phyloP scores from a whole-genome alignment of 768 basidiomycete genomes.

The Amanita brunnescens region DNA sequence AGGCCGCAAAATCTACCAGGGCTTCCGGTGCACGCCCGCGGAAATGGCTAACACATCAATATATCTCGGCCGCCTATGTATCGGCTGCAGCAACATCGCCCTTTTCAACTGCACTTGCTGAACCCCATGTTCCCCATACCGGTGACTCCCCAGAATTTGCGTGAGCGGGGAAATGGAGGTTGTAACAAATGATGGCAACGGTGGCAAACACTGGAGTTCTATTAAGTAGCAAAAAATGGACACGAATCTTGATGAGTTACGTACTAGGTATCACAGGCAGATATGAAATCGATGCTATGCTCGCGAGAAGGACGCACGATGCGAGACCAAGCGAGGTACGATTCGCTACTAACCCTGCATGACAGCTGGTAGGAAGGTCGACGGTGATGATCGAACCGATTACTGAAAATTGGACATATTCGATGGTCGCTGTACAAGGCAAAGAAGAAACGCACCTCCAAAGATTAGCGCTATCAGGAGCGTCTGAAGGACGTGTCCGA shows the following conservation, averaged over 20 bases:
- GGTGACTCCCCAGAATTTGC: background rate
- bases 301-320: background rate
- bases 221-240: background rate
- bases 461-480: background rate
- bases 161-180: background rate
- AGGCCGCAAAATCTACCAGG: no score
- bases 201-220: background rate
- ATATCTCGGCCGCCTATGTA: no score
- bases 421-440: background rate
- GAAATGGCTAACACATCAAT: no score
- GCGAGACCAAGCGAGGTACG: background rate
- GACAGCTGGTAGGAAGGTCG: background rate
- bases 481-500: background rate
- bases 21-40: no score
- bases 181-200: background rate
- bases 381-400: background rate
- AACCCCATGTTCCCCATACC: background rate
- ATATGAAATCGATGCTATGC: background rate
- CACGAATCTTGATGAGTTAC: background rate
- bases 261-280: background rate
- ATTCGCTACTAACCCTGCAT: background rate
- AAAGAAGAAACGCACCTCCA: background rate
- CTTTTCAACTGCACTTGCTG: background rate
- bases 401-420: background rate
- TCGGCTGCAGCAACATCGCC: background rate